A percentile compares a stretch with the other conserved stretches of the same genome.
These are phyloP conservation scores for Fonsecaea monophora DNA, from an alignment of 2,329 filamentous ascomycete species.

Conservation along the genomic window DNA sequence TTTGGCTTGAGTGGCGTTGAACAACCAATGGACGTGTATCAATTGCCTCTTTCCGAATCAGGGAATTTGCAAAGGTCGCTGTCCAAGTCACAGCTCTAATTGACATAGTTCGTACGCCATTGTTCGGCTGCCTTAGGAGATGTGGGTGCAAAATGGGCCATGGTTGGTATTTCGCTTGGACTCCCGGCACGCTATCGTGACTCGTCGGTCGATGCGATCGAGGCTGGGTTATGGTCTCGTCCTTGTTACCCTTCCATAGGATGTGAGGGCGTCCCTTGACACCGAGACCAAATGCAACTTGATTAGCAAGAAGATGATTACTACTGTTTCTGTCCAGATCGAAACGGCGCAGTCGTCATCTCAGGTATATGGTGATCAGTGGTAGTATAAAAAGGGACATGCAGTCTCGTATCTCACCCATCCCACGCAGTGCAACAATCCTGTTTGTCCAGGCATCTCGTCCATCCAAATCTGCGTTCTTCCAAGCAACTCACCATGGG, in stretches of 20 bases:
- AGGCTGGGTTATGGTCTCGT: not conserved
- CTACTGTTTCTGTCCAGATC: not conserved
- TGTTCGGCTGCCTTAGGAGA: not conserved
- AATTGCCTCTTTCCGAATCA: slow-evolving; percentile 23
- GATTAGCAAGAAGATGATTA: slow-evolving; percentile 19
- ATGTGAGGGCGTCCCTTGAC: not conserved
- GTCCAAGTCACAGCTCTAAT: not conserved
- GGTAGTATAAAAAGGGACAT: not conserved
- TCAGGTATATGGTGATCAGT: not conserved
- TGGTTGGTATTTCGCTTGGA: not conserved
- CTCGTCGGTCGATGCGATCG: not conserved
- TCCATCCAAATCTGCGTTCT: not conserved
- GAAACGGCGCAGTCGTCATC: not conserved
- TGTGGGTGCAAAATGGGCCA: not conserved
- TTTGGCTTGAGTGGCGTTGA: not conserved
- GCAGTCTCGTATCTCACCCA: not conserved
- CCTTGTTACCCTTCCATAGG: not conserved
- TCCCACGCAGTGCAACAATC: not conserved
- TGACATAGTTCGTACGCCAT: not conserved
- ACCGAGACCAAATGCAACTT: slow-evolving; percentile 3
- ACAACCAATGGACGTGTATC: slow-evolving; percentile 3
- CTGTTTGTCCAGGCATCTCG: not conserved
- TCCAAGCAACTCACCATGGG: slow-evolving; percentile 22
- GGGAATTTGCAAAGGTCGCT: slow-evolving; percentile 10
- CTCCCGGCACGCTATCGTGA: not conserved